Conservation (phyloP, 495 filamentous ascomycete species). For the Clavariopsis aquatica region DNA sequence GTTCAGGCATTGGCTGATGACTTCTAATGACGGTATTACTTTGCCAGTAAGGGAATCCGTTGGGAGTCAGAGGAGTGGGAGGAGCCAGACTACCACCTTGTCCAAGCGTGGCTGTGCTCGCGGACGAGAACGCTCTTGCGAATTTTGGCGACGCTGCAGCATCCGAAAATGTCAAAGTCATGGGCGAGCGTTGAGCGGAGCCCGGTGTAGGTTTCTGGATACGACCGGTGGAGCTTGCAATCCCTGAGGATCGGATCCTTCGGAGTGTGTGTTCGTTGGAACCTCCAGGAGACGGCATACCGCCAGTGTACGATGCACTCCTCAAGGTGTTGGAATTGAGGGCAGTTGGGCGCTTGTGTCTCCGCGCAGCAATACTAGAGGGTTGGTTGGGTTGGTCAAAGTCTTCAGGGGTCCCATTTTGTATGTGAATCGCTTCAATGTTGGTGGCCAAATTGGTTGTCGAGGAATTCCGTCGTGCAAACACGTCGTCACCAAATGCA, state of each 20-base stretch:
- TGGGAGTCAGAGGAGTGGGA: conserved; percentile 47
- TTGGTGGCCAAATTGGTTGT: conserved; percentile 36
- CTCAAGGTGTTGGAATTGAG: conserved; percentile 40
- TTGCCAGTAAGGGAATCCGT: conserved; percentile 40
- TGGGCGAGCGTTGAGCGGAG: conserved; percentile 48
- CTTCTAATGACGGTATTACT: conserved; percentile 31
- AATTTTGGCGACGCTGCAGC: conserved; percentile 45
- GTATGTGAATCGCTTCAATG: conserved; percentile 35
- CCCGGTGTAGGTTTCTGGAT: conserved; percentile 42
- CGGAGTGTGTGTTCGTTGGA: conserved; percentile 41
- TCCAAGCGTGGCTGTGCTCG: conserved; percentile 13
- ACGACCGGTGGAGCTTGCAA: conserved; percentile 40
- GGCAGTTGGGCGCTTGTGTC: conserved; percentile 43
- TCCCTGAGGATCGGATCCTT: conserved; percentile 45
- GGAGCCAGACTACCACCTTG: conserved; percentile 42
- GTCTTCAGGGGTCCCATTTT: conserved; percentile 22
- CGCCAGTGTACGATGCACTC: conserved; percentile 45
- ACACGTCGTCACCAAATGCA: conserved; percentile 23
- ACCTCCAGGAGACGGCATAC: conserved; percentile 37
- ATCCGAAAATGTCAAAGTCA: conserved; percentile 44
- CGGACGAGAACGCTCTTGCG: conserved; percentile 24
- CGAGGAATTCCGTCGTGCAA: conserved; percentile 38
- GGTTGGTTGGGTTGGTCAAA: conserved; percentile 43
- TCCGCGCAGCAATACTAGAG: conserved; percentile 43
- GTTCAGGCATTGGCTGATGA: conserved; percentile 34